Conservation (phyloP, 2,329 filamentous ascomycete genomes). For the Lachnellula suecica region DNA sequence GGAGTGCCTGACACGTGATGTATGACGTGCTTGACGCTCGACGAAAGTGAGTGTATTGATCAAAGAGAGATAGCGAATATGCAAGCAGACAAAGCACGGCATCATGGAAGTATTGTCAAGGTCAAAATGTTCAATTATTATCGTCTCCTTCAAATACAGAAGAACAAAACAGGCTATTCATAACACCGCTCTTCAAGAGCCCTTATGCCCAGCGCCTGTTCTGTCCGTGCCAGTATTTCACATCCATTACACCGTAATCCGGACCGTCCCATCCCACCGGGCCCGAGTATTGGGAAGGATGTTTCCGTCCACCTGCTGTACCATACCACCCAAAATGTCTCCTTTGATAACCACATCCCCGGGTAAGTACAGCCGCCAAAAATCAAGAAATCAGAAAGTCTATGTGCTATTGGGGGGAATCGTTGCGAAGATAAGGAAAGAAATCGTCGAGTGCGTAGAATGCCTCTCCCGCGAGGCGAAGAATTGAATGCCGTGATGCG, state of each 20-base stretch:
- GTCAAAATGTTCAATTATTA: neutral
- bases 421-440: slow-evolving; percentile 13
- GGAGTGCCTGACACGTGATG: neutral
- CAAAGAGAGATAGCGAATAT: neutral
- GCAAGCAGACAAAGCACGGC: neutral
- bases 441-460: slow-evolving; percentile 10
- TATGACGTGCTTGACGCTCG: neutral
- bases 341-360: neutral
- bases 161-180: neutral
- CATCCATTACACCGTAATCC: neutral
- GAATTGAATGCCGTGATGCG: neutral
- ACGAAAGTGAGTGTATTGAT: neutral
- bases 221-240: neutral
- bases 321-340: slow-evolving; percentile 5
- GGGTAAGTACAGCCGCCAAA: neutral
- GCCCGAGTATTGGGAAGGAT: too few relatives aligned
- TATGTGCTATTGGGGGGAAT: slow-evolving; percentile 25
- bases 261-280: neutral
- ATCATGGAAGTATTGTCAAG: neutral
- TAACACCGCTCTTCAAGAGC: neutral
- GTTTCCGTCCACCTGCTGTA: neutral
- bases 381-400: slow-evolving; percentile 13
- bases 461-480: neutral
- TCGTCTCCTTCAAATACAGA: neutral
- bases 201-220: neutral